These are phyloP conservation scores for Dendrocalamus sinicus DNA, from an alignment of 176 grass and related monocot species.

Conservation along the genomic window DNA sequence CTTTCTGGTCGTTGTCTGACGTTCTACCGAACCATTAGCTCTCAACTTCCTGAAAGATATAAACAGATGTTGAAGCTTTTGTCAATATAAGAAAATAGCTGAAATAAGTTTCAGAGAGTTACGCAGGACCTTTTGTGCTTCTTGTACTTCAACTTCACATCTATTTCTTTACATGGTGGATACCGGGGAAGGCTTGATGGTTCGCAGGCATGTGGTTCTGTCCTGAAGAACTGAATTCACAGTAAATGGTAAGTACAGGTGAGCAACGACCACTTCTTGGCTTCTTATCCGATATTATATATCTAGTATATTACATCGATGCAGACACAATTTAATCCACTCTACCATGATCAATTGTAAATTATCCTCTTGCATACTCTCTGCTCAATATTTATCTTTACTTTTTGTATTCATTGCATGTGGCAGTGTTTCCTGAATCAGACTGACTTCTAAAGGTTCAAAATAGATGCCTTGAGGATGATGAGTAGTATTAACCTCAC, in stretches of 20 bases:
- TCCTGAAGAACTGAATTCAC: constrained; percentile 87
- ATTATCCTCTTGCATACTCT: background rate
- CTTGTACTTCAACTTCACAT: constrained; percentile 67
- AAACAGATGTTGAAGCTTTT: constrained; percentile 14
- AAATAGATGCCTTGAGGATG: constrained; percentile 14
- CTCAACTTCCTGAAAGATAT: constrained; percentile 66
- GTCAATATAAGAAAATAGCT: background rate
- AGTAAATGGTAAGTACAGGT: constrained; percentile 37
- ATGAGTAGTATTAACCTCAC: constrained; percentile 67
- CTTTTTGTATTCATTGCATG: background rate
- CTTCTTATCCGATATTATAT: constrained; percentile 18
- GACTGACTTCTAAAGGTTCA: background rate
- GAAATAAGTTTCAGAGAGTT: constrained; percentile 30
- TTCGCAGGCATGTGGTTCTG: constrained; percentile 87
- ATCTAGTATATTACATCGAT: background rate
- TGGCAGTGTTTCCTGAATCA: background rate
- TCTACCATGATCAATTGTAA: background rate
- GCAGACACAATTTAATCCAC: background rate
- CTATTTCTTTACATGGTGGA: constrained; percentile 96
- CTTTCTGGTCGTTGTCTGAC: constrained; percentile 50
- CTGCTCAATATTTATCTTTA: background rate
- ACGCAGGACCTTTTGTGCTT: constrained; percentile 66
- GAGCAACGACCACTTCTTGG: constrained; percentile 10
- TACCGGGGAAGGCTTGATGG: constrained; percentile 81
- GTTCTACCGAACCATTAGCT: constrained; percentile 56